Evolutionary conservation across 805 yeast species (phyloP).

Genomic region (Suhomyces pyralidae): DNA sequence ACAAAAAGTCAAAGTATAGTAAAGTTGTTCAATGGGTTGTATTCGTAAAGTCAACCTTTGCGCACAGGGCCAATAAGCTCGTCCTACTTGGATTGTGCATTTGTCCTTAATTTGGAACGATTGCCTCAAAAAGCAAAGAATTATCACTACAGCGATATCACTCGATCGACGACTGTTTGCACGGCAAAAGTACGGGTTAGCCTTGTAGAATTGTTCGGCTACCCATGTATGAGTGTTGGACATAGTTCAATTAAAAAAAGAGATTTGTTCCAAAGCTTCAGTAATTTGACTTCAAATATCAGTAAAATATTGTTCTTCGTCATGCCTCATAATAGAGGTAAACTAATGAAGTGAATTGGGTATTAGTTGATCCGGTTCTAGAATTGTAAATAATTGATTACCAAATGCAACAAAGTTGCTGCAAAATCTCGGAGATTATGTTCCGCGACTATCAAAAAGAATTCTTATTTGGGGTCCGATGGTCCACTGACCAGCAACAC

Average conservation of each 20-base stretch:
- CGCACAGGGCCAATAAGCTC: too few species aligned
- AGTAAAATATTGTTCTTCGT: too few species aligned
- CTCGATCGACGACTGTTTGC: neutral
- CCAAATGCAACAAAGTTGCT: neutral
- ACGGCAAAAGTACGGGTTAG: neutral
- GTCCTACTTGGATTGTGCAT: too few species aligned
- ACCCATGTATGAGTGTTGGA: neutral
- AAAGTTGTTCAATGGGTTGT: too few species aligned
- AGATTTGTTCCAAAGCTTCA: neutral
- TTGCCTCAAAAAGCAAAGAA: too few species aligned
- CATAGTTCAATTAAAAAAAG: neutral
- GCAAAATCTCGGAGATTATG: neutral
- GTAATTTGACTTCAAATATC: neutral
- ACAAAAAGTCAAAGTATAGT: neutral
- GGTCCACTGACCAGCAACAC: too few species aligned
- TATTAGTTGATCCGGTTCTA: too few species aligned
- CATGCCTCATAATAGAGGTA: neutral
- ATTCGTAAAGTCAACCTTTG: too few species aligned
- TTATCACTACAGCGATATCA: neutral
- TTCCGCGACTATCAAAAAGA: neutral
- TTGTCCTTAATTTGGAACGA: too few species aligned
- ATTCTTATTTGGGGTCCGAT: too few species aligned
- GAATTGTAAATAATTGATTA: too few species aligned
- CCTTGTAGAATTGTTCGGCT: neutral
- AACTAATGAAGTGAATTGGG: too few species aligned